Conservation (phyloP, 768 basidiomycete species). For the Phlegmacium glaucopus region DNA sequence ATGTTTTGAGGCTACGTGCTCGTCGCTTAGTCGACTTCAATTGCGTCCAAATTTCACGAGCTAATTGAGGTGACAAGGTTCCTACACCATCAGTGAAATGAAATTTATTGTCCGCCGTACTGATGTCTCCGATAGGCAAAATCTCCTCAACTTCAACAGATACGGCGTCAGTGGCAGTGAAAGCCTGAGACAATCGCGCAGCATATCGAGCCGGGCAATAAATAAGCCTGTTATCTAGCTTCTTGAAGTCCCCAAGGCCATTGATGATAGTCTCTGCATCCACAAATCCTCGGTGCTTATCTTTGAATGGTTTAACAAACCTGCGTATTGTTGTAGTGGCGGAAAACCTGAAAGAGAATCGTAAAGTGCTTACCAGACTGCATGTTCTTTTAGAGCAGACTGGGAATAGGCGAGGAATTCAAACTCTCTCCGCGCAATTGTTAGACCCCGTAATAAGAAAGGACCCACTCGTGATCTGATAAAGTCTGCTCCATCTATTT, state of each 20-base stretch:
- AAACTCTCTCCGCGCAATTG: conserved; percentile 52
- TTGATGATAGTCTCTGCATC: conserved; percentile 50
- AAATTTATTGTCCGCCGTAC: conserved; percentile 30
- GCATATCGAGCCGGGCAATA: conserved; percentile 67
- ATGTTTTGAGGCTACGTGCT: conserved; percentile 24
- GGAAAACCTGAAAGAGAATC: background rate
- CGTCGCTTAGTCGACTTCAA: conserved; percentile 35
- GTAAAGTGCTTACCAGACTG: conserved; percentile 43
- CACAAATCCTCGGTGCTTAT: conserved; percentile 23
- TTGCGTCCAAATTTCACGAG: conserved; percentile 44
- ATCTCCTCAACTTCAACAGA: conserved; percentile 49
- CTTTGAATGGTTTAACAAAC: conserved; percentile 60
- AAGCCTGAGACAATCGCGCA: conserved; percentile 70
- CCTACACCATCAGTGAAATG: conserved; percentile 74
- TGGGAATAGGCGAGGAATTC: conserved; percentile 70
- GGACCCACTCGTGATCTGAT: conserved; percentile 45
- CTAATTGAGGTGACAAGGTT: conserved; percentile 53
- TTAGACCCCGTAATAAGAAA: conserved; percentile 43
- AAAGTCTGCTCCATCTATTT: conserved; percentile 50
- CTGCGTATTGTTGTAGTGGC: conserved; percentile 23
- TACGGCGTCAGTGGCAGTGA: conserved; percentile 68
- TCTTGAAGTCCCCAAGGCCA: conserved; percentile 51
- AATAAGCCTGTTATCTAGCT: conserved; percentile 45
- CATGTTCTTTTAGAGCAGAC: conserved; percentile 67
- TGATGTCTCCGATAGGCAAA: conserved; percentile 33